Conservation (phyloP, 257 asterid species). For the Jaltomata sinuosa region DNA sequence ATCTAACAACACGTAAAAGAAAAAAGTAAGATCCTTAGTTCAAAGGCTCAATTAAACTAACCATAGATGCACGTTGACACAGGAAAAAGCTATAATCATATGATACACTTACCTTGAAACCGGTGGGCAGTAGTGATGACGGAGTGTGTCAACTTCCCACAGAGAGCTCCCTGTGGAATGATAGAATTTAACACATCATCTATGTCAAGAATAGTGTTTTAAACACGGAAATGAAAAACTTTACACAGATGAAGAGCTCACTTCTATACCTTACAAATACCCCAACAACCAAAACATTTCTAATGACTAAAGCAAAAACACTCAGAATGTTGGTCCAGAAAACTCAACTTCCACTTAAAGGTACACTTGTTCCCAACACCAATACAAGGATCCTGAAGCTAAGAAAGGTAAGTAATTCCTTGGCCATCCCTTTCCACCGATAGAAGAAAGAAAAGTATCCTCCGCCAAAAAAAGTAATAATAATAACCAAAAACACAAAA, state of each 20-base stretch:
- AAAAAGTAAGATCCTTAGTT: not conserved
- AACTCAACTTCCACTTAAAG: not conserved
- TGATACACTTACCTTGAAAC: slow-evolving; percentile 55
- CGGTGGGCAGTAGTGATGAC: slow-evolving; percentile 82
- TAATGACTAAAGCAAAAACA: not conserved
- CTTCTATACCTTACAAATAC: not conserved
- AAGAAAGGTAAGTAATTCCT: not conserved
- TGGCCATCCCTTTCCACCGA: not conserved
- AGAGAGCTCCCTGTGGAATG: slow-evolving; percentile 73
- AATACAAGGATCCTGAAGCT: not conserved
- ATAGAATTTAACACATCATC: slow-evolving; percentile 1
- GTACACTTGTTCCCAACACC: not conserved
- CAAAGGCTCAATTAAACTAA: not conserved
- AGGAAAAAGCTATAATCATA: not conserved
- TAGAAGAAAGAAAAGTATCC: not conserved
- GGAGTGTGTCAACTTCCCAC: slow-evolving; percentile 91
- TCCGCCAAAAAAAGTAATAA: not conserved
- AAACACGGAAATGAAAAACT: not conserved
- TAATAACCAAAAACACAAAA: not conserved
- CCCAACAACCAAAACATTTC: not conserved
- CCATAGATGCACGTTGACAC: not conserved
- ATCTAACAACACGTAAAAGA: slow-evolving; percentile 28
- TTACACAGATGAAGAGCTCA: not conserved
- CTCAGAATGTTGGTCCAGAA: not conserved
- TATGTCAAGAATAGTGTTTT: not conserved